Percentiles rank a stretch among this genome's conserved stretches.
Evolutionary conservation across 371 early-diverging fungal genomes (phyloP).

Genomic region (Mucor velutinosus): DNA sequence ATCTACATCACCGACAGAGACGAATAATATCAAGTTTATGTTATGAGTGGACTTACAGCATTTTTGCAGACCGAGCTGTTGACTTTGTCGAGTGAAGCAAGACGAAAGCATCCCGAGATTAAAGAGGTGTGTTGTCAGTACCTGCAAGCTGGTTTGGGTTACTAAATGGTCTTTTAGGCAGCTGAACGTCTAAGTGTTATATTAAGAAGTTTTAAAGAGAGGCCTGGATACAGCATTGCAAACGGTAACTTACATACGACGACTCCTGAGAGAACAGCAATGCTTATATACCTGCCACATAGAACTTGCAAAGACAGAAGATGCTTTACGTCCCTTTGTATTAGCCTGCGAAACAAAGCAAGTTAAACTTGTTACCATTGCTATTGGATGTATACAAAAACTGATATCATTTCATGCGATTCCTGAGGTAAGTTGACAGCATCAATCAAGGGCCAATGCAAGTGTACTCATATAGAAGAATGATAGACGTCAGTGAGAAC

Average conservation of each 20-base stretch:
- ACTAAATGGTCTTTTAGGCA: slow-evolving; percentile 39
- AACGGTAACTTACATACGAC: slow-evolving; percentile 37
- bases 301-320: slow-evolving; percentile 84
- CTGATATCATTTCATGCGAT: slow-evolving; percentile 86
- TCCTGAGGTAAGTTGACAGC: slow-evolving; percentile 62
- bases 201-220: slow-evolving; percentile 61
- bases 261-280: neutral
- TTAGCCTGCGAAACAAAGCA: slow-evolving; percentile 91
- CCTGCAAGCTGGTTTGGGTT: neutral
- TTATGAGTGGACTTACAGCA: slow-evolving; percentile 62
- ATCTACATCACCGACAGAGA: neutral
- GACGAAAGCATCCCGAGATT: slow-evolving; percentile 90
- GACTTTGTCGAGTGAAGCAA: slow-evolving; percentile 86
- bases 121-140: slow-evolving; percentile 76
- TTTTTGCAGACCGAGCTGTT: slow-evolving; percentile 87
- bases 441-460: too few relatives aligned
- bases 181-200: slow-evolving; percentile 63
- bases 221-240: slow-evolving; percentile 56
- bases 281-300: neutral
- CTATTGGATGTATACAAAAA: slow-evolving; percentile 88
- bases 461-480: too few relatives aligned
- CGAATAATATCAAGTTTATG: neutral
- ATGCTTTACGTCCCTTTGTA: slow-evolving; percentile 85
- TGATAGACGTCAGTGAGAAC: slow-evolving; percentile 66
- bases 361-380: slow-evolving; percentile 80